These are phyloP conservation scores for Cavenderia fasciculata DNA, from an alignment of 78 protist species.

Conservation along the genomic window DNA sequence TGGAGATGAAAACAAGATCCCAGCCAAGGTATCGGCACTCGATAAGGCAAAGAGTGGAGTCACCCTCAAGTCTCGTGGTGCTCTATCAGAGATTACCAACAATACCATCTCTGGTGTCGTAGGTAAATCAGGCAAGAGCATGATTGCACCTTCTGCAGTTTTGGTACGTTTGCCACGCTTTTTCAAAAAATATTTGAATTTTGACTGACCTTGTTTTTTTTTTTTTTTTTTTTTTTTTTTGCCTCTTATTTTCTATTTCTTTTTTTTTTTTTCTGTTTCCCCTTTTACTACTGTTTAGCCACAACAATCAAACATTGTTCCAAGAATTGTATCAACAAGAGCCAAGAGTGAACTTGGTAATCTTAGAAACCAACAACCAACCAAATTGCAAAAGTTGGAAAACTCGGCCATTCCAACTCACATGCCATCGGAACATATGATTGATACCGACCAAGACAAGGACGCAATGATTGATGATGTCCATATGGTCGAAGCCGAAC, in stretches of 20 bases:
- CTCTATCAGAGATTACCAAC: conserved; percentile 67
- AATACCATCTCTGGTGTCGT: conserved; percentile 4
- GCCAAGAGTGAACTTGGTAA: not conserved
- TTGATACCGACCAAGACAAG: not conserved
- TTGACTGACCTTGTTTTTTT: not conserved
- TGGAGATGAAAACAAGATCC: conserved; percentile 67
- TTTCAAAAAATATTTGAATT: not conserved
- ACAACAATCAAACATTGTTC: not conserved
- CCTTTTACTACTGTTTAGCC: too few species aligned
- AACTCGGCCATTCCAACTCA: not conserved
- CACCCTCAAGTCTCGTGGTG: conserved; percentile 30
- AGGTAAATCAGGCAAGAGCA: not conserved
- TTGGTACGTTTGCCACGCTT: not conserved
- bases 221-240: not conserved
- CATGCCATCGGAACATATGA: not conserved
- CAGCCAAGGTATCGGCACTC: conserved; percentile 10
- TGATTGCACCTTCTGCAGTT: not conserved
- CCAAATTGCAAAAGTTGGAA: conserved; percentile 10
- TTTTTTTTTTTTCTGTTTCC: too few species aligned
- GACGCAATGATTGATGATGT: conserved; percentile 5
- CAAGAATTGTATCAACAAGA: conserved; percentile 1
- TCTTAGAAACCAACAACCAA: conserved; percentile 12
- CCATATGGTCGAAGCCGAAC: not conserved
- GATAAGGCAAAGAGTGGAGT: not conserved
- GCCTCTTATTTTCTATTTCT: not conserved